These are phyloP conservation scores for Wickerhamomyces xylosicus DNA, from an alignment of 805 yeast species.

Conservation along the genomic window DNA sequence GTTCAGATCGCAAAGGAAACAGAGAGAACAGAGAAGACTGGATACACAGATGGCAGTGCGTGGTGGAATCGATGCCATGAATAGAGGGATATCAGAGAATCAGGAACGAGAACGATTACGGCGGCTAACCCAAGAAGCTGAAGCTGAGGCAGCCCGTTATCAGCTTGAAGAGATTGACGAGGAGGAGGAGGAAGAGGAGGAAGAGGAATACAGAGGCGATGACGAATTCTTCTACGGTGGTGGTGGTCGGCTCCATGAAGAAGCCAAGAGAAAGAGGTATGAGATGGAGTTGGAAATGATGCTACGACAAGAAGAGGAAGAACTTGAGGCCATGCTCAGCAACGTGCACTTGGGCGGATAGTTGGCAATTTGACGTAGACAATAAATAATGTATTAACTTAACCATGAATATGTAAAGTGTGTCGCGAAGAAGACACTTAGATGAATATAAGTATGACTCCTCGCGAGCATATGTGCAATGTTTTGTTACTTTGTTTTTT, in stretches of 20 bases:
- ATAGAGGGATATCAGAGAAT: conserved; percentile 7
- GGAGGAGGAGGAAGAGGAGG: conserved; percentile 6
- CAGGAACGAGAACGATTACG: conserved; percentile 5
- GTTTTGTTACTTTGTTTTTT: too few relatives aligned
- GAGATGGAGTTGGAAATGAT: conserved; percentile 9
- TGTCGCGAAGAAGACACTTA: not conserved
- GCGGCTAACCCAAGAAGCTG: conserved; percentile 7
- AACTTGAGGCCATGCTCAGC: conserved; percentile 8
- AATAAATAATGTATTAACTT: conserved; percentile 4
- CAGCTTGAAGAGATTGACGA: conserved; percentile 5
- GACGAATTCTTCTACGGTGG: not conserved
- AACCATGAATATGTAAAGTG: not conserved
- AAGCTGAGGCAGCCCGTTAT: too few relatives aligned
- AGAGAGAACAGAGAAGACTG: conserved; percentile 8
- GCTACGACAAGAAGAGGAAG: conserved; percentile 8
- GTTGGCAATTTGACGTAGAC: conserved; percentile 26
- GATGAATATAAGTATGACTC: too few relatives aligned
- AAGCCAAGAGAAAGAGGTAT: too few relatives aligned
- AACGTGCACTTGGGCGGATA: not conserved
- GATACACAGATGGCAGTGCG: conserved; percentile 8
- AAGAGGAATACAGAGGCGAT: conserved; percentile 3
- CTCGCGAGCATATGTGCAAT: too few relatives aligned
- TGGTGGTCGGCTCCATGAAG: not conserved
- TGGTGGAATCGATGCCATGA: conserved; percentile 17
- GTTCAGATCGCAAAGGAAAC: conserved; percentile 5